A percentile compares a stretch with the other conserved stretches of the same genome.
phyloP scores from a whole-genome alignment of 2,329 filamentous ascomycete species.

The Microthyrium microscopicum region DNA sequence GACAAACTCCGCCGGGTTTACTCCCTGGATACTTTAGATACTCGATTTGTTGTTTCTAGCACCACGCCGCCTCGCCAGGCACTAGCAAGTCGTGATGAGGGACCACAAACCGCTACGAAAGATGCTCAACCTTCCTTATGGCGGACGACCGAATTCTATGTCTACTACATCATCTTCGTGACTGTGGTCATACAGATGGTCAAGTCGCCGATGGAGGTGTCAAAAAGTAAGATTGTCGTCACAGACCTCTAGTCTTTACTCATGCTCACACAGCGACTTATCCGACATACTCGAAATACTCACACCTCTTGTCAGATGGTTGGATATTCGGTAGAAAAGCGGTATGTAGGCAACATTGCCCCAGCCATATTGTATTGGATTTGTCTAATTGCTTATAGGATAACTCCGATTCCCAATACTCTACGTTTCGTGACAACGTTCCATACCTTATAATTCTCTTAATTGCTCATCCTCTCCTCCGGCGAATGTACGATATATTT shows the following conservation, averaged over 20 bases:
- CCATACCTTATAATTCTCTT: conserved; percentile 64
- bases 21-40: conserved; percentile 52
- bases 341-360: too few species aligned
- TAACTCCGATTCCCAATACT: conserved; percentile 77
- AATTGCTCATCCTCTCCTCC: conserved; percentile 60
- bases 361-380: not conserved
- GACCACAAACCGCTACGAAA: conserved; percentile 17
- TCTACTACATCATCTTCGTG: conserved; percentile 58
- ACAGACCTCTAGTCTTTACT: not conserved
- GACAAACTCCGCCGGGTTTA: too few species aligned
- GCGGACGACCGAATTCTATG: conserved; percentile 69
- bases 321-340: conserved; percentile 91
- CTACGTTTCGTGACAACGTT: conserved; percentile 68
- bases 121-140: conserved; percentile 53
- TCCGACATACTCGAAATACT: conserved; percentile 62
- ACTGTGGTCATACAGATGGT: conserved; percentile 70
- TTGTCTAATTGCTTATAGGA: conserved; percentile 37
- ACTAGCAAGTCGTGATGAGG: conserved; percentile 11
- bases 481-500: conserved; percentile 49
- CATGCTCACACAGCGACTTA: conserved; percentile 50
- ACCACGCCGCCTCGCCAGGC: conserved; percentile 39
- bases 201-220: conserved; percentile 74
- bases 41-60: conserved; percentile 55
- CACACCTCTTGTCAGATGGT: conserved; percentile 54
- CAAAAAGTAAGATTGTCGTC: conserved; percentile 41